Base-by-base conservation (phyloP, 2,329 filamentous ascomycete genomes). In the Albophoma yamanashiensis region DNA sequence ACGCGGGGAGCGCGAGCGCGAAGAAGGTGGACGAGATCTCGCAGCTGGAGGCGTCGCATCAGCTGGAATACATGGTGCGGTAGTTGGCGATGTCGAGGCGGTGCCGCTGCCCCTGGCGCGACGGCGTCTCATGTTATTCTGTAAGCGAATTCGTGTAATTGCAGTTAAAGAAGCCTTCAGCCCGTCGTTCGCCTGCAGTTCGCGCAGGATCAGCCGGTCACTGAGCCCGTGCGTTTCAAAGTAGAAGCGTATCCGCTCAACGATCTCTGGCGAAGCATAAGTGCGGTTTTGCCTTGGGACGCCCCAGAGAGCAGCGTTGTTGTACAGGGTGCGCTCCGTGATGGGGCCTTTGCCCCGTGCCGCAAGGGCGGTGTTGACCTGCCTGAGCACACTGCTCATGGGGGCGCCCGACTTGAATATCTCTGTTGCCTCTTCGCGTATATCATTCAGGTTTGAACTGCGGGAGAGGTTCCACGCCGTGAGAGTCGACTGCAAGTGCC, bases 1-100 rank as follows among this genome's bases (percentile, higher is more conserved):
- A 95, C 73, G 77, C 81, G 52, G 76, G 74, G 45, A 75, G 74
- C 59, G 73, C 75, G 27, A 79, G 77, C 60, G 77, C 77, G 0
- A 73, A 72, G 34, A 79, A 79, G 68, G 77, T 79, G 11, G 70
- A 75, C 11, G 77, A 70, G 55, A 79, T 79, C 62, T 68, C 61
- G 31, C 66, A 73, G 57, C 64, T 79, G 25, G 76, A 79, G 67
- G 69, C 47, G 12, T 61, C 22, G 40, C n/a, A 22, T 25, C 43
- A 15, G 43, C 27, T 17, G 43, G 22, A 27, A 1, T 27, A 15
- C 43, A 7, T 25, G 4, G n/a, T 47, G 22, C 22, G 22, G 22
- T 47, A 22, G 17, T 14, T 14, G 42, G 22, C 20, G 42, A 45
- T 22, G 42, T n/a, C 40, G 20, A 14, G 9, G 42, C 2, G n/a